phyloP scores from a whole-genome alignment of 164 flowering plant genomes.

The Cinnamomum chago region DNA sequence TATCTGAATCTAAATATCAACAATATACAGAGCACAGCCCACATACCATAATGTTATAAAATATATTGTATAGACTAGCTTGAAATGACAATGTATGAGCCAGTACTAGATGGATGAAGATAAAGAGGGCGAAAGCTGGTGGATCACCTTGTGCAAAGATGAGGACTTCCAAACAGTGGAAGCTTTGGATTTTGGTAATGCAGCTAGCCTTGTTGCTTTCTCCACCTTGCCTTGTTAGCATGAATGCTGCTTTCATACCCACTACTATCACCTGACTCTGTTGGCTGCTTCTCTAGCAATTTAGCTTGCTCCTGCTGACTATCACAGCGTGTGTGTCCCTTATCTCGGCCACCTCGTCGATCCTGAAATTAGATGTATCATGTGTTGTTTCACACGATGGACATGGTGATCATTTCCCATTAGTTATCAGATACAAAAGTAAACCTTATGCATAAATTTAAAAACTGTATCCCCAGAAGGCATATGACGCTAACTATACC shows the following conservation, averaged over 20 bases:
- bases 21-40: background rate
- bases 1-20: background rate
- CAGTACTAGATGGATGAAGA: background rate
- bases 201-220: constrained; percentile 31
- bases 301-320: constrained; percentile 19
- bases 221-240: constrained; percentile 33
- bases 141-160: background rate
- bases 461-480: background rate
- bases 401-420: background rate
- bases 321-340: constrained; percentile 33
- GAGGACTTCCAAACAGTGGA: background rate
- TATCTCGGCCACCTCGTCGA: constrained; percentile 31
- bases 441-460: background rate
- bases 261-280: constrained; percentile 74
- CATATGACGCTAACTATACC: background rate
- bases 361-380: background rate
- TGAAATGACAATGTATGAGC: background rate
- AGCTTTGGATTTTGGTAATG: background rate
- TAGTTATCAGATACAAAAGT: background rate
- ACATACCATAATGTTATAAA: too few relatives aligned
- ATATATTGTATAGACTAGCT: background rate
- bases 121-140: background rate
- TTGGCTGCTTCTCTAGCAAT: constrained; percentile 37
- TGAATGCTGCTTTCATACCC: constrained; percentile 64
- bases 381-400: background rate